Base-by-base conservation (phyloP, 139 green algal species). In the Trebouxia sp. region DNA sequence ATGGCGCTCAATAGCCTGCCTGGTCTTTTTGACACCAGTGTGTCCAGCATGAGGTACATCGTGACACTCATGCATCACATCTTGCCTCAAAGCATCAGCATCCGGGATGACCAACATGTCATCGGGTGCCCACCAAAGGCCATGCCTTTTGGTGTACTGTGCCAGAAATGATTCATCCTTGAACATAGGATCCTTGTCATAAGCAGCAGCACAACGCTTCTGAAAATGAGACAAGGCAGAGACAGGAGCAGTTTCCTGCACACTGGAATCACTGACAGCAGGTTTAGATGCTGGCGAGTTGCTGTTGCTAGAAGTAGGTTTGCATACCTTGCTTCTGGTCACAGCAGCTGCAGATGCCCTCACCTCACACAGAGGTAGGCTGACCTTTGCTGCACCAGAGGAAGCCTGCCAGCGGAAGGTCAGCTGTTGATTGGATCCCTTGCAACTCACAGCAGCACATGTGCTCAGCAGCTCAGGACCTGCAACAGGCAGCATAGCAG, bases 41-140 rank as follows among this genome's bases (percentile, higher is more conserved):
- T 83, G 77, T 35, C 55, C 78, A 39, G 24, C 28, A 32, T 30
- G 32, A 9, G 48, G 51, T 26, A 28, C 56, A 30, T 65, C 39
- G n/a, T 85, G 70, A 9, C 43, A 26, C 41, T 83, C 41, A 55
- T 38, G 17, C 9, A 79, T 48, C 17, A 85, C 37, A 48, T 17
- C 15, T 20, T 38, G 35, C 17, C 38, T 78, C 47, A 10, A 53
- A 53, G 15, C 47, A 53, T 26, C 15, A 17, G 47, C 4, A 17
- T 53, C 47, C 15, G 47, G 47, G 20, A 53, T 53, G 47, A 53
- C 47, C 47, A 53, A 53, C 4, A 26, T 53, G 47, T 53, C 47
- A 53, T 14, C 20, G 47, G 15, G 15, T 53, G 47, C 15, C 47
- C 47, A 53, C 56, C 56, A 67, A 20, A 67, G n/a, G n/a, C 56